Evolutionary conservation across 192 early-diverging fungal genomes (phyloP).

Genomic region (Rhizoclosmatium sp.): DNA sequence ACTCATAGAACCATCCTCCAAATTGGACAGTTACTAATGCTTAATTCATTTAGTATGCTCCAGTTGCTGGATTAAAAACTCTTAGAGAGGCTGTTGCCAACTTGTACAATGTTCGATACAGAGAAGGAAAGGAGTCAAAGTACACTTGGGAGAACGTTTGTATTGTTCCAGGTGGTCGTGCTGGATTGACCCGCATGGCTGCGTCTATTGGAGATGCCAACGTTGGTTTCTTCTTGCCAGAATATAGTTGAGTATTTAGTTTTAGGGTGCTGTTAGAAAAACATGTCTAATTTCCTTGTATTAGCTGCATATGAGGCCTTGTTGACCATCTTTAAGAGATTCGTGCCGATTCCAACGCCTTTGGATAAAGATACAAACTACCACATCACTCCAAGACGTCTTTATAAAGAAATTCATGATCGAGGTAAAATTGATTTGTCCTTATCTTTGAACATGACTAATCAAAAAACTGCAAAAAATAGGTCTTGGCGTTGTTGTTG

Average conservation of each 20-base stretch:
- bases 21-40: not conserved
- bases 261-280: not conserved
- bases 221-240: slow-evolving; percentile 66
- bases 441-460: not conserved
- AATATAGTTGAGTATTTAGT: slow-evolving; percentile 38
- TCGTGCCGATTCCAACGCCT: slow-evolving; percentile 64
- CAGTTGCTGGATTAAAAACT: slow-evolving; percentile 51
- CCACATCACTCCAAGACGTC: slow-evolving; percentile 53
- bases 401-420: slow-evolving; percentile 53
- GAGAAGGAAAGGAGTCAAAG: slow-evolving; percentile 49
- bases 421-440: slow-evolving; percentile 36
- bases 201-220: slow-evolving; percentile 58
- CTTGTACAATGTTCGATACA: slow-evolving; percentile 59
- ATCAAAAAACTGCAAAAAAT: not conserved
- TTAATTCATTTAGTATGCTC: slow-evolving; percentile 49
- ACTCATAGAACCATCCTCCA: not conserved
- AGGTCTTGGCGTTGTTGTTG: slow-evolving; percentile 54
- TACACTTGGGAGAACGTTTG: slow-evolving; percentile 65
- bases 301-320: slow-evolving; percentile 50
- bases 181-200: slow-evolving; percentile 62
- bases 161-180: slow-evolving; percentile 65
- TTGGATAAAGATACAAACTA: slow-evolving; percentile 53
- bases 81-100: slow-evolving; percentile 57
- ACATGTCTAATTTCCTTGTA: slow-evolving; percentile 12
- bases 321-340: slow-evolving; percentile 39